Conservation (phyloP, 768 basidiomycete genomes). For the Baorangia bicolor region DNA sequence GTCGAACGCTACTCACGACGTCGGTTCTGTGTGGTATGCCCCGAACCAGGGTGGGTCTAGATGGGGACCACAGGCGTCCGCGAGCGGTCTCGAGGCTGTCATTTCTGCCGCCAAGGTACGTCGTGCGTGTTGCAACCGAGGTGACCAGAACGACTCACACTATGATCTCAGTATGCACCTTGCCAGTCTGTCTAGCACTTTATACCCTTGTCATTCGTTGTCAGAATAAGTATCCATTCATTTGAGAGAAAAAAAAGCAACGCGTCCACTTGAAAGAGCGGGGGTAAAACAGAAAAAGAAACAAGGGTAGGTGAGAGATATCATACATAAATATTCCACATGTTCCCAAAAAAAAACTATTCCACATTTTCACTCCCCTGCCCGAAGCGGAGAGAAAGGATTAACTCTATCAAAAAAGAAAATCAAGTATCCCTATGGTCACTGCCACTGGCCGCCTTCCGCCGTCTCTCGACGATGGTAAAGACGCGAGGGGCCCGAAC, state of each 20-base stretch:
- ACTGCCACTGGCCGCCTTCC: constrained; percentile 32
- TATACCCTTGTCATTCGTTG: neutral
- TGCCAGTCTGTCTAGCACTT: neutral
- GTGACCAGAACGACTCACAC: neutral
- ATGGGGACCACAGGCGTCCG: constrained; percentile 30
- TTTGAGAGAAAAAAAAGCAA: constrained; percentile 3
- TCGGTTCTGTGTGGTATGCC: constrained; percentile 40
- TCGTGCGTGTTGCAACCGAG: neutral
- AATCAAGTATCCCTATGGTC: constrained; percentile 19
- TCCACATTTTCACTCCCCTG: too few species aligned
- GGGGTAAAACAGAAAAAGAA: neutral
- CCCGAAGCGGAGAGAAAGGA: too few species aligned
- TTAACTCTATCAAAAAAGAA: constrained; percentile 16
- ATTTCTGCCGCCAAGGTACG: constrained; percentile 29
- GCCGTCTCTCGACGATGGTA: constrained; percentile 49
- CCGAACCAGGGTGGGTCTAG: constrained; percentile 25
- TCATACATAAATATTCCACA: constrained; percentile 31
- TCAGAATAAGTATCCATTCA: constrained; percentile 12
- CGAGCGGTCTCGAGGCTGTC: constrained; percentile 31
- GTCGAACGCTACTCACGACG: constrained; percentile 37
- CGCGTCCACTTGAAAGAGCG: neutral
- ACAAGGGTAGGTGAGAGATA: constrained; percentile 25
- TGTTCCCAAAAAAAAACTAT: too few species aligned
- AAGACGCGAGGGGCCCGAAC: constrained; percentile 27
- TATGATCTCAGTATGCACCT: constrained; percentile 16